These are phyloP conservation scores for Ashbya aceris DNA, from an alignment of 1,139 yeast species.

Conservation along the genomic window DNA sequence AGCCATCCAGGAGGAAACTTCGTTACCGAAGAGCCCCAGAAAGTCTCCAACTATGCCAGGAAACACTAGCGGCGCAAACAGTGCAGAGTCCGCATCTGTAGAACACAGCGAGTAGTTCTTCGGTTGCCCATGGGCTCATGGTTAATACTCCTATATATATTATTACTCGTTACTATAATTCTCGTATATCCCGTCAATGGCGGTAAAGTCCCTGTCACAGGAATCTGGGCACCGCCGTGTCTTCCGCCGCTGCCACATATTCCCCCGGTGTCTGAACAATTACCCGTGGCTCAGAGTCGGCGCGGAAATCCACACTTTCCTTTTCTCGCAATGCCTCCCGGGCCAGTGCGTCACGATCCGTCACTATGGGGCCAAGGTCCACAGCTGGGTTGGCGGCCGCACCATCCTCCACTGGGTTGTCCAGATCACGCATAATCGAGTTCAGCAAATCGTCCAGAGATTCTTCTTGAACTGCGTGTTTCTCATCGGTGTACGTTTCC, in stretches of 20 bases:
- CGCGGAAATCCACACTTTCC: conserved; percentile 22
- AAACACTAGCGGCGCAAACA: too few species aligned
- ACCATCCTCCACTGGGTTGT: conserved; percentile 4
- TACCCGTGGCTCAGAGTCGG: conserved; percentile 28
- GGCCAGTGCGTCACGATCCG: conserved; percentile 15
- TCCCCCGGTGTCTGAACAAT: conserved; percentile 33
- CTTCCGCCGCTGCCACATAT: conserved; percentile 28
- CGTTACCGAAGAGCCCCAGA: too few species aligned
- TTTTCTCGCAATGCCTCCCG: conserved; percentile 22
- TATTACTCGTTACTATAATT: too few species aligned
- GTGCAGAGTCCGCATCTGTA: too few species aligned
- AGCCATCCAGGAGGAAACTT: too few species aligned
- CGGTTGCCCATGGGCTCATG: too few species aligned
- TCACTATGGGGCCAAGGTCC: conserved; percentile 11
- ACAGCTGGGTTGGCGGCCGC: not conserved
- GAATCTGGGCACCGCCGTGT: conserved; percentile 28
- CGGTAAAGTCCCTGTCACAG: not conserved
- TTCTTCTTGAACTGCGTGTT: conserved; percentile 14
- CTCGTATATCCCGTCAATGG: too few species aligned
- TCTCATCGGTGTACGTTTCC: too few species aligned
- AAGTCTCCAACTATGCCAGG: too few species aligned
- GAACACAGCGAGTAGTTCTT: too few species aligned
- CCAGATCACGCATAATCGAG: conserved; percentile 19
- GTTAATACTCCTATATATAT: too few species aligned
- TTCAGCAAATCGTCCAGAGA: conserved; percentile 22